phyloP scores from a whole-genome alignment of 306 rosid genomes.

The Corylus americana region DNA sequence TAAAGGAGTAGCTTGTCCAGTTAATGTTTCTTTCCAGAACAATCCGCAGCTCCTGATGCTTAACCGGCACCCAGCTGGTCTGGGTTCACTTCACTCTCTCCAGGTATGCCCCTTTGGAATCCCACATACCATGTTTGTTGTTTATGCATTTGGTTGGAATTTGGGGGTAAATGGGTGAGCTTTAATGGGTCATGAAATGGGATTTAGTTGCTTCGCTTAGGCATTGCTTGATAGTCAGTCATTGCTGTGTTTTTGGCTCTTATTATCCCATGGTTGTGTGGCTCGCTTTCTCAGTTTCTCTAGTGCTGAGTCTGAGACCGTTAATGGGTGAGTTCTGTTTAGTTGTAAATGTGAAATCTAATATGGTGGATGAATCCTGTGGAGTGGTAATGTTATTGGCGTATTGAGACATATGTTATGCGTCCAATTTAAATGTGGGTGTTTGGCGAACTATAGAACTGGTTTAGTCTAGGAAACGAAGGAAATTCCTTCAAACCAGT shows the following conservation, averaged over 20 bases:
- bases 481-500: no score
- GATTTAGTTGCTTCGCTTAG: background rate
- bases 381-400: background rate
- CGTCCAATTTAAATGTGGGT: background rate
- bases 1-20: slow-evolving; percentile 31
- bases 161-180: background rate
- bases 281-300: background rate
- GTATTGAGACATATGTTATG: background rate
- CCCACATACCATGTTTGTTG: background rate
- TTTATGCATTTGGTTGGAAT: background rate
- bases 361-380: background rate
- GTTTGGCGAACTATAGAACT: background rate
- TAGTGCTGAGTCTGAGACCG: background rate
- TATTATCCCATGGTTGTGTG: no score
- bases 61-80: slow-evolving; percentile 25
- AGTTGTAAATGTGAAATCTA: background rate
- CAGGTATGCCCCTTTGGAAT: slow-evolving; percentile 46
- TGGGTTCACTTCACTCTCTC: slow-evolving; percentile 51
- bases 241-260: background rate
- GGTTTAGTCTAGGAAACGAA: background rate
- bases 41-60: slow-evolving; percentile 35
- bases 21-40: slow-evolving; percentile 23
- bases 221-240: background rate
- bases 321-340: background rate
- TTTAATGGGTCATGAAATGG: background rate